A percentile compares a stretch with the other conserved stretches of the same genome.
Evolutionary conservation across 1,284 basidiomycete species (phyloP).

Genomic region (Taiwanofungus camphoratus): DNA sequence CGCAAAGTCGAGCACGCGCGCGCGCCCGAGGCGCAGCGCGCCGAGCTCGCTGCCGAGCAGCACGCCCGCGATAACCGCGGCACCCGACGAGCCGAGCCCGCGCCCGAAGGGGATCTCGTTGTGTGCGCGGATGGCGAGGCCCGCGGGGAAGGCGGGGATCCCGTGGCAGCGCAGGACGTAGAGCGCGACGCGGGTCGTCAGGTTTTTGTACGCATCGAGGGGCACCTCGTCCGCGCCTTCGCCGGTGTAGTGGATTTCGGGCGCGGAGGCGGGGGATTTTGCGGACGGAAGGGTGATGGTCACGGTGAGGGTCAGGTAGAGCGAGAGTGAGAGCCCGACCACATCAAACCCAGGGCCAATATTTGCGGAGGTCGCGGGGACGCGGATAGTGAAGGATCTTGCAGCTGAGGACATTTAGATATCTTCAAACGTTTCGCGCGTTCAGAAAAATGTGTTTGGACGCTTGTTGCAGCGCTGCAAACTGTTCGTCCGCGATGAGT

Average conservation of each 20-base stretch:
- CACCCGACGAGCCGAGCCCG: conserved; percentile 95
- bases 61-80: conserved; percentile 96
- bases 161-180: conserved; percentile 91
- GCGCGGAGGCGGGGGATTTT: conserved; percentile 37
- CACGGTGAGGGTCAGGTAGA: conserved; percentile 79
- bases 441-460: no score
- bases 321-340: conserved; percentile 91
- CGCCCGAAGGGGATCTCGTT: conserved; percentile 98
- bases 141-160: conserved; percentile 70
- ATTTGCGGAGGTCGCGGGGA: conserved; percentile 97
- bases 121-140: conserved; percentile 69
- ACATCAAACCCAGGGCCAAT: conserved; percentile 99
- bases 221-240: conserved; percentile 91
- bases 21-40: conserved; percentile 59
- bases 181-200: conserved; percentile 95
- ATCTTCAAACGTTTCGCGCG: no score
- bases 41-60: conserved; percentile 86
- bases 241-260: conserved; percentile 77
- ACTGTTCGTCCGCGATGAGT: no score
- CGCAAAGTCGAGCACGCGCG: conserved; percentile 89
- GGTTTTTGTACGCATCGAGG: conserved; percentile 93
- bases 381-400: conserved; percentile 60
- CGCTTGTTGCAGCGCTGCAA: no score
- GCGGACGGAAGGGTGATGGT: conserved; percentile 33
- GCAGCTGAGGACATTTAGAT: no score